These are phyloP conservation scores for Leccinum subatratum DNA, from an alignment of 1,284 basidiomycete genomes.

Conservation along the genomic window DNA sequence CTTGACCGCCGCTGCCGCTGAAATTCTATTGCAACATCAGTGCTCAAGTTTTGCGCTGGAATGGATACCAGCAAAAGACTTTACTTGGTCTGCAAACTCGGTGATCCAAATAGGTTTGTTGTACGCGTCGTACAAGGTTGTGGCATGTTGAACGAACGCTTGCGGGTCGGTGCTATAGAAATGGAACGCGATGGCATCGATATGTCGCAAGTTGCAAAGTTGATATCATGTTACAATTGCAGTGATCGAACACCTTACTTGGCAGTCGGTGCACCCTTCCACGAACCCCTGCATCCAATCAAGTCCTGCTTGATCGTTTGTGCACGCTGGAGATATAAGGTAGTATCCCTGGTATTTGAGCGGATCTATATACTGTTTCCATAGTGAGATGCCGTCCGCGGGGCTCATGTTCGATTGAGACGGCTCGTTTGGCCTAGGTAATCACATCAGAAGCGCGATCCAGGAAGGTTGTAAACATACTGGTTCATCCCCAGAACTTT, in stretches of 20 bases:
- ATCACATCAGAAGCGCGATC: constrained; percentile 2
- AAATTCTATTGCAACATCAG: constrained; percentile 42
- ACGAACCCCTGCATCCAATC: constrained; percentile 62
- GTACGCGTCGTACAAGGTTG: constrained; percentile 51
- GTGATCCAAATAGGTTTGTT: constrained; percentile 56
- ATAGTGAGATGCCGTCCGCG: constrained; percentile 49
- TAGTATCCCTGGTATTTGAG: constrained; percentile 54
- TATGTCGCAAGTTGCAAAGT: constrained; percentile 32
- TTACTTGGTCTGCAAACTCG: constrained; percentile 65
- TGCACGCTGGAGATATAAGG: constrained; percentile 66
- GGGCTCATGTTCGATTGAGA: constrained; percentile 63
- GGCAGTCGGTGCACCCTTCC: constrained; percentile 46
- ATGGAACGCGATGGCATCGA: constrained; percentile 53
- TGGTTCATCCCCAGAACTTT: constrained; percentile 56
- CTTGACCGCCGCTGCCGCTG: constrained; percentile 48
- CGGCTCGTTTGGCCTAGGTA: constrained; percentile 45
- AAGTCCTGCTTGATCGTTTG: constrained; percentile 59
- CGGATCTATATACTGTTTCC: constrained; percentile 63
- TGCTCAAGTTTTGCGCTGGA: too few relatives aligned
- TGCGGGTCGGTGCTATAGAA: constrained; percentile 56
- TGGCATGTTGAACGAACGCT: constrained; percentile 51
- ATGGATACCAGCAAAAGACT: neutral
- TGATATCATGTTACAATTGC: neutral
- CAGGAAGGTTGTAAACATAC: constrained; percentile 32
- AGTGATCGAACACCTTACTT: constrained; percentile 32